A percentile compares a stretch with the other conserved stretches of the same genome.
Evolutionary conservation across 1,139 yeast species (phyloP).

Genomic region (Geotrichum carabidarum): DNA sequence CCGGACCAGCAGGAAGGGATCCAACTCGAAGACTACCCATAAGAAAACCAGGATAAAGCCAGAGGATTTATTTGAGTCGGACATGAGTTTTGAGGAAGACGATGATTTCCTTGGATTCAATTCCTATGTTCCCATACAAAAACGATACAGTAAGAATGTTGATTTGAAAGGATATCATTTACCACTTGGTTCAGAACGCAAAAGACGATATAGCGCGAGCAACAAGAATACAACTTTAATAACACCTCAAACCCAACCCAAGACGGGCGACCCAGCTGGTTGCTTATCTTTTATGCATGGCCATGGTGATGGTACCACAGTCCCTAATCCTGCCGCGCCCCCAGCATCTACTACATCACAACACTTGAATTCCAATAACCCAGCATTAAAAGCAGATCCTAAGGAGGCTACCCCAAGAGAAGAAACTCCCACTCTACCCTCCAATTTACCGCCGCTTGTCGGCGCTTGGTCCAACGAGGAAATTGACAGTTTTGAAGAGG

Average conservation of each 20-base stretch:
- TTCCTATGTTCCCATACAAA: background rate
- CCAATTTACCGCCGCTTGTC: no score
- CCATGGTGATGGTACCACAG: background rate
- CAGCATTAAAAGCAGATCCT: no score
- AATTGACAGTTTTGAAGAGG: background rate
- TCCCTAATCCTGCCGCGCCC: background rate
- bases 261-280: background rate
- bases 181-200: constrained; percentile 6
- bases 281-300: background rate
- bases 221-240: background rate
- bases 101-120: background rate
- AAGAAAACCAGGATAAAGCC: background rate
- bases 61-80: constrained; percentile 12
- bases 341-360: no score
- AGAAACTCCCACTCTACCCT: no score
- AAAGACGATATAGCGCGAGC: background rate
- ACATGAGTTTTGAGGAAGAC: constrained; percentile 6
- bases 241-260: background rate
- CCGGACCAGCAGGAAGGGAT: background rate
- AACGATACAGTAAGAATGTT: constrained; percentile 5
- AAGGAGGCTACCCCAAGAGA: no score
- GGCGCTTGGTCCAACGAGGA: no score
- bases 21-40: background rate
- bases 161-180: constrained; percentile 3
- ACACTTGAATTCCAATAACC: no score